phyloP scores from a whole-genome alignment of 805 yeast species.

The Grigorovia jiainica region DNA sequence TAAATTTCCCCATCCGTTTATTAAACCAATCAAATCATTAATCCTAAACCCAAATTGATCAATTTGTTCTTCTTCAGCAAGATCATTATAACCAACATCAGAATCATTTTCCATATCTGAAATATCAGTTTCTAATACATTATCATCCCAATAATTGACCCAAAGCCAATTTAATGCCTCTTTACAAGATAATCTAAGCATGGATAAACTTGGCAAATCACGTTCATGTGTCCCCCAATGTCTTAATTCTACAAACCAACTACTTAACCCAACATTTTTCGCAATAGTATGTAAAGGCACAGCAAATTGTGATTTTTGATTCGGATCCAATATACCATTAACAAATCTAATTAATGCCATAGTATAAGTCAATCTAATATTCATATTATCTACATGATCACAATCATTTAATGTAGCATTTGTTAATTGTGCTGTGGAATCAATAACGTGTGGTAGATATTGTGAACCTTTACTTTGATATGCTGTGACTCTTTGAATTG shows the following conservation, averaged over 20 bases:
- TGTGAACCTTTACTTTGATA: constrained; percentile 45
- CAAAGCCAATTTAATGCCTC: constrained; percentile 70
- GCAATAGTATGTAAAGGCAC: constrained; percentile 74
- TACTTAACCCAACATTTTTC: constrained; percentile 55
- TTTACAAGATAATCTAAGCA: constrained; percentile 50
- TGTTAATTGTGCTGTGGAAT: constrained; percentile 50
- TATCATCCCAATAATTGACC: constrained; percentile 58
- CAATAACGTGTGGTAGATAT: constrained; percentile 61
- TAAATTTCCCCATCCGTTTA: constrained; percentile 4
- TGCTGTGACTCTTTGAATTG: constrained; percentile 43
- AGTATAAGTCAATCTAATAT: constrained; percentile 47
- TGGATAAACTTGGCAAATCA: constrained; percentile 55
- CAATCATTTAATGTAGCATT: constrained; percentile 40
- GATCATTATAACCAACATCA: constrained; percentile 1
- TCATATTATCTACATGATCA: constrained; percentile 20
- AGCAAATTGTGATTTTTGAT: constrained; percentile 70
- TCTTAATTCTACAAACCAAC: constrained; percentile 78
- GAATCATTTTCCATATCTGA: constrained; percentile 10
- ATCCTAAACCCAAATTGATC: not conserved
- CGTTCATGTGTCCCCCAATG: constrained; percentile 88
- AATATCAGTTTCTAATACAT: constrained; percentile 15
- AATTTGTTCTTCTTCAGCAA: constrained; percentile 1
- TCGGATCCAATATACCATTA: constrained; percentile 82
- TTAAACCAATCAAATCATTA: constrained; percentile 1
- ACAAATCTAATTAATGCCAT: constrained; percentile 79